Base-by-base conservation (phyloP, 2,329 filamentous ascomycete species). In the Purpureocillium lavendulum region DNA sequence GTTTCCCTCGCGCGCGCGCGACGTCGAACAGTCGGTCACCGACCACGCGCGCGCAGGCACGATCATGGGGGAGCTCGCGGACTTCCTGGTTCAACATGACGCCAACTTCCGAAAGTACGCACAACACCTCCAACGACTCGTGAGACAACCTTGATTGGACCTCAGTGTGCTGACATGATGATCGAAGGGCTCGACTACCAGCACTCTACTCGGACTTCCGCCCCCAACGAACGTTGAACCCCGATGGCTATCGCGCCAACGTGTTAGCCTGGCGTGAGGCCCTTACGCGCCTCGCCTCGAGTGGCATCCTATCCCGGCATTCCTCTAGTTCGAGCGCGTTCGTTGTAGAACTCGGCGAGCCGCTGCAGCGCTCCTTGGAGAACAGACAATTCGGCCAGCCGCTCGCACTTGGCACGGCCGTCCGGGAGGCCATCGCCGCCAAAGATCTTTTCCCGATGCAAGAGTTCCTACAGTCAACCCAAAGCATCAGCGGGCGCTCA, bases 141-240 rank as follows among this genome's bases (percentile, higher is more conserved):
- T 13, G 11, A 7, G 8, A 29, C 26, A 7, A 8, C 26, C 26
- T 29, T 13, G 17, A 9, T 11, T 13, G 10, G 16, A 36, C 29
- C 30, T 39, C 11, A 33, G 33, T 32, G 12, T 35, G 24, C 13
- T 5, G 7, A 15, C 16, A n/a, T 15, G 4, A 9, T 7, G 13
- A 4, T n/a, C 17, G 14, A 48, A 87, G 82, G 65, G 75, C 81
- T 46, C 84, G 88, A 36, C 72, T 95, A 11, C 81, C 86, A 11
- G 89, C 87, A 5, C 78, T 95, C 34, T 95, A 94, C 65, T 89
- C 87, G 35, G 88, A 95, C 59, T 94, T 95, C 56, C 71, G 78
- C 30, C 64, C 77, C 5, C 87, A 90, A 49, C 74, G 74, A 51
- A 77, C 74, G 30, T 77, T 84, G 16, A 94, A 95, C 55, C 86